Conservation (phyloP, 1,139 yeast species). For the Pneumocystis oryctolagi region DNA sequence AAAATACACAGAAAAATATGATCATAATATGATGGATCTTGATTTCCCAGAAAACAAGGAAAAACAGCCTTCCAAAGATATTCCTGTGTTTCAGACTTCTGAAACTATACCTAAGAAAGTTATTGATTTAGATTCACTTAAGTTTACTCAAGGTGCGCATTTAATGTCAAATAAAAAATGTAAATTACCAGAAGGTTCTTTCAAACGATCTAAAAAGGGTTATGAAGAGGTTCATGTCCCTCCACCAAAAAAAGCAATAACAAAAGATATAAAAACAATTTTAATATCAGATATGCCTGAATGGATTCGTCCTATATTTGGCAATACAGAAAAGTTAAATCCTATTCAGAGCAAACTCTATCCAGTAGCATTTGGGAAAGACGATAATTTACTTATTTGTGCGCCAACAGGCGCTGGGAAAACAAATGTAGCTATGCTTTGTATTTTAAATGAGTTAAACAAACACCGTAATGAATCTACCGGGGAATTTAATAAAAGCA, state of each 20-base stretch:
- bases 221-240: slow-evolving; percentile 88
- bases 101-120: slow-evolving; percentile 17
- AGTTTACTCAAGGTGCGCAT: slow-evolving; percentile 60
- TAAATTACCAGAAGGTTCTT: slow-evolving; percentile 68
- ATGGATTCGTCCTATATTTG: slow-evolving; percentile 69
- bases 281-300: slow-evolving; percentile 36
- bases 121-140: slow-evolving; percentile 48
- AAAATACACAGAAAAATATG: slow-evolving; percentile 1
- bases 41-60: slow-evolving; percentile 18
- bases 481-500: slow-evolving; percentile 30
- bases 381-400: slow-evolving; percentile 64
- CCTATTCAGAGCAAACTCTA: slow-evolving; percentile 71
- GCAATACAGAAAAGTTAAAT: slow-evolving; percentile 48
- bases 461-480: slow-evolving; percentile 36
- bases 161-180: slow-evolving; percentile 53
- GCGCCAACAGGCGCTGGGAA: slow-evolving; percentile 99
- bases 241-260: slow-evolving; percentile 41
- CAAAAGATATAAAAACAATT: slow-evolving; percentile 25
- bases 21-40: slow-evolving; percentile 13
- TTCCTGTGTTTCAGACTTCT: slow-evolving; percentile 1
- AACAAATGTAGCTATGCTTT: slow-evolving; percentile 82
- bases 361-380: slow-evolving; percentile 58
- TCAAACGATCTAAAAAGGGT: slow-evolving; percentile 51
- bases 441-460: slow-evolving; percentile 49
- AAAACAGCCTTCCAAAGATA: slow-evolving; percentile 12